Evolutionary conservation across 1,284 basidiomycete species (phyloP), one percentile per base, ranked within the genome.

Genomic region (Ustilago xerochloae): DNA sequence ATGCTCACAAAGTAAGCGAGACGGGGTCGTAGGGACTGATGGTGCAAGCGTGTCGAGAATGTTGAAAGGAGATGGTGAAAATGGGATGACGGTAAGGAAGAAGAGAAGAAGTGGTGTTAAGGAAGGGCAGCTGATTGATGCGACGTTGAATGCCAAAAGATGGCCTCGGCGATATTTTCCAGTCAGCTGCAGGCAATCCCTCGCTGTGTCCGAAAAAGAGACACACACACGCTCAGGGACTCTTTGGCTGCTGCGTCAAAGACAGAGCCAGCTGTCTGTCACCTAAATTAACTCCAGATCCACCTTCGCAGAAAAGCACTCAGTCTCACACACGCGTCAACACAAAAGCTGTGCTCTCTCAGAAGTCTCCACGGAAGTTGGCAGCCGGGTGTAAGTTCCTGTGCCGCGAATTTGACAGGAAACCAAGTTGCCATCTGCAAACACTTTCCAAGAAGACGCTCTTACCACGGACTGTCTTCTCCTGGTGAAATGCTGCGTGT

Each of bases 321-420:
- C 43, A 45, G 38, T 15, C 18, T 8, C 13, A 10, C 24, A 33
- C 53, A 55, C 53, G 53, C 53, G 53, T 55, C 52, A 53, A 32
- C 13, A 20, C 6, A 7, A 15, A 53, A 30, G 24, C 22, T 45
- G n/a, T 13, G 41, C 33, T 36, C 48, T 28, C 20, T 12, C 16
- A 7, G 26, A 16, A 38, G 20, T 38, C 52, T 63, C 52, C 60
- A 55, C 60, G 60, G 60, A 49, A 63, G 30, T 38, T 47, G 36
- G 46, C 47, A 33, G 46, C 60, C 52, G 60, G 60, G n/a, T n/a
- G n/a, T n/a, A n/a, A n/a, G n/a, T n/a, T n/a, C n/a, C n/a, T n/a
- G n/a, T n/a, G n/a, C n/a, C n/a, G n/a, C n/a, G n/a, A n/a, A n/a
- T n/a, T n/a, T n/a, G n/a, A n/a, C n/a, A n/a, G n/a, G n/a, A n/a